Evolutionary conservation across 2,329 filamentous ascomycete species (phyloP).

Genomic region (Xylariaceae sp.): DNA sequence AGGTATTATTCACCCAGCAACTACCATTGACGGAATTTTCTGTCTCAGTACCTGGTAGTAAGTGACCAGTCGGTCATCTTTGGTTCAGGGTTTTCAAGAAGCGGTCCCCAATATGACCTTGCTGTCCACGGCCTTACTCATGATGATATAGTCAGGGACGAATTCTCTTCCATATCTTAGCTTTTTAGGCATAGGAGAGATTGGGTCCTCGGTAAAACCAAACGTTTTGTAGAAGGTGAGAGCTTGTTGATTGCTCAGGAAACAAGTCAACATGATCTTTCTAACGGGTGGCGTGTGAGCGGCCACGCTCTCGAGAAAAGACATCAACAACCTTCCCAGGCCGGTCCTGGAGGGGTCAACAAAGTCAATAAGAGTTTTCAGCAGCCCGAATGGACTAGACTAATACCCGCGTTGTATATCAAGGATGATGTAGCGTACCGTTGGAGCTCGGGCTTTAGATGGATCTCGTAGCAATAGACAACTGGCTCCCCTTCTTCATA

Average conservation of each 20-base stretch:
- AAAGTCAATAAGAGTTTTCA: background rate
- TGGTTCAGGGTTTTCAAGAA: background rate
- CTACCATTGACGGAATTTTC: no score
- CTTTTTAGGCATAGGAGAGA: conserved; percentile 59
- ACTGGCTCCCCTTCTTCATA: conserved; percentile 70
- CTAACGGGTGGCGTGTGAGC: conserved; percentile 58
- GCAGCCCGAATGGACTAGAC: no score
- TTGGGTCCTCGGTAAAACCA: conserved; percentile 63
- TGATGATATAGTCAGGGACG: conserved; percentile 64
- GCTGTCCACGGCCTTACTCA: conserved; percentile 56
- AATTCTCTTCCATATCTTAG: conserved; percentile 62
- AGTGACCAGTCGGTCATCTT: no score
- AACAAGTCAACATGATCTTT: conserved; percentile 80
- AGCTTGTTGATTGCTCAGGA: conserved; percentile 64
- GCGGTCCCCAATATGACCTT: background rate
- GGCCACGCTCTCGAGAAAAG: conserved; percentile 60
- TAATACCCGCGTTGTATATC: no score
- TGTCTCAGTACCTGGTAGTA: no score
- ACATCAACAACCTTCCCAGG: conserved; percentile 67
- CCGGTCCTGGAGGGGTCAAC: conserved; percentile 57
- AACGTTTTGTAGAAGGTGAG: conserved; percentile 66
- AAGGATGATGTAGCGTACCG: conserved; percentile 52
- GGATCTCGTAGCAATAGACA: conserved; percentile 81
- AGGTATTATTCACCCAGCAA: no score
- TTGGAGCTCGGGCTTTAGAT: conserved; percentile 64